Evolutionary conservation across 495 filamentous ascomycete genomes (phyloP).

Genomic region (Annulohypoxylon maeteangense): DNA sequence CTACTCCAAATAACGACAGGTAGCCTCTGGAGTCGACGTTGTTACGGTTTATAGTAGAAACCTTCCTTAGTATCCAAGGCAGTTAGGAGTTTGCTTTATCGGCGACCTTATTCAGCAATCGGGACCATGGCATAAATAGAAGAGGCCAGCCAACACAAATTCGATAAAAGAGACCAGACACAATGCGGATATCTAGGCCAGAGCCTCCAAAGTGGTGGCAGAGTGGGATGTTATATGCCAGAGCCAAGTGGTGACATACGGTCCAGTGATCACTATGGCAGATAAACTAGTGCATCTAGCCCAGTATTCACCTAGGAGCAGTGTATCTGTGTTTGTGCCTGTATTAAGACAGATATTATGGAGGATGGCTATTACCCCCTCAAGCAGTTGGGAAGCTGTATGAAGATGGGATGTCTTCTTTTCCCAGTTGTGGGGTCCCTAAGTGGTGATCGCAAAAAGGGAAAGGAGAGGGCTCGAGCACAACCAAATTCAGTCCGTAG

Average conservation of each 20-base stretch:
- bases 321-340: conserved; percentile 10
- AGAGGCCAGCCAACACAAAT: conserved; percentile 8
- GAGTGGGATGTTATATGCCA: conserved; percentile 23
- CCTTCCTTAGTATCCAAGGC: not conserved
- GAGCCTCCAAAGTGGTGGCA: conserved; percentile 4
- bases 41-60: conserved; percentile 1
- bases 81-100: not conserved
- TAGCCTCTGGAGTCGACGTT: conserved; percentile 16
- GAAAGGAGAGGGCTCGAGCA: conserved; percentile 44
- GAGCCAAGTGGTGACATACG: not conserved
- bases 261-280: conserved; percentile 22
- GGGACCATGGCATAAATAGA: not conserved
- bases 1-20: conserved; percentile 5
- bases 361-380: conserved; percentile 27
- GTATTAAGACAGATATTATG: conserved; percentile 35
- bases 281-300: not conserved
- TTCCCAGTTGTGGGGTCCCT: conserved; percentile 36
- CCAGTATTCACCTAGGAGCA: conserved; percentile 1
- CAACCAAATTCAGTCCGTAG: conserved; percentile 30
- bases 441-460: conserved; percentile 37
- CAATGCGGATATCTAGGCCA: conserved; percentile 5
- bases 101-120: not conserved
- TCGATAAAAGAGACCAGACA: conserved; percentile 12
- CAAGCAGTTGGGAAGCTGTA: conserved; percentile 24
- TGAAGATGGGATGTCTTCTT: conserved; percentile 32